phyloP scores from a whole-genome alignment of 352 stramenopile genomes.

The Phytophthora colocasiae region DNA sequence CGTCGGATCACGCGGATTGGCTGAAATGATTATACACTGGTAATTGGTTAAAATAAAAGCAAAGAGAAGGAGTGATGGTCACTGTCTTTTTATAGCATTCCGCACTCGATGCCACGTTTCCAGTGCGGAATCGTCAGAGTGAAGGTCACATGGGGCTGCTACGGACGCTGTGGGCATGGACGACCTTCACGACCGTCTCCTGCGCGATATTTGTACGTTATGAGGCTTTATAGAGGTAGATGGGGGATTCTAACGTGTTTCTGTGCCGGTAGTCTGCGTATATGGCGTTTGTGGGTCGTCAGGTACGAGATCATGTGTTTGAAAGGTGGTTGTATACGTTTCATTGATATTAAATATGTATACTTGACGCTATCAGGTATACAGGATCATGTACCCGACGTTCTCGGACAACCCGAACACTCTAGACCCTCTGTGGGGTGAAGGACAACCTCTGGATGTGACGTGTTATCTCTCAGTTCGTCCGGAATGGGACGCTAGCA shows the following conservation, averaged over 20 bases:
- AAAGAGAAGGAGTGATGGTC: conserved; percentile 11
- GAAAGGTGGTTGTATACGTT: background rate
- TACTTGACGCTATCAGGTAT: conserved; percentile 49
- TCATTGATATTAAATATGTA: background rate
- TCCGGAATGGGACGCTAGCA: conserved; percentile 43
- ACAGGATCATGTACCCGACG: conserved; percentile 74
- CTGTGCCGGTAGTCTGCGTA: conserved; percentile 50
- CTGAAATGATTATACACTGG: conserved; percentile 1
- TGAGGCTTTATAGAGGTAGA: background rate
- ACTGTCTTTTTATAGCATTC: conserved; percentile 14
- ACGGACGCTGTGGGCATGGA: conserved; percentile 44
- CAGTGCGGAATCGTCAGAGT: conserved; percentile 21
- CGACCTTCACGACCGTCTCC: conserved; percentile 67
- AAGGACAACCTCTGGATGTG: conserved; percentile 62
- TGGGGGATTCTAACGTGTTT: background rate
- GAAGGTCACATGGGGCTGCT: conserved; percentile 34
- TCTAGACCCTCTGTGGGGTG: conserved; percentile 71
- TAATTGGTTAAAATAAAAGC: conserved; percentile 15
- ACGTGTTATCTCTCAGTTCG: conserved; percentile 68
- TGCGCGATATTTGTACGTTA: conserved; percentile 65
- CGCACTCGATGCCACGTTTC: conserved; percentile 19
- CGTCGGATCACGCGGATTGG: conserved; percentile 21
- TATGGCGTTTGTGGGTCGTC: conserved; percentile 60
- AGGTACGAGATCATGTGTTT: conserved; percentile 34
- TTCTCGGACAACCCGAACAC: conserved; percentile 57